These are phyloP conservation scores for Pythium plurisporium DNA, from an alignment of 352 stramenopile genomes.

Conservation along the genomic window DNA sequence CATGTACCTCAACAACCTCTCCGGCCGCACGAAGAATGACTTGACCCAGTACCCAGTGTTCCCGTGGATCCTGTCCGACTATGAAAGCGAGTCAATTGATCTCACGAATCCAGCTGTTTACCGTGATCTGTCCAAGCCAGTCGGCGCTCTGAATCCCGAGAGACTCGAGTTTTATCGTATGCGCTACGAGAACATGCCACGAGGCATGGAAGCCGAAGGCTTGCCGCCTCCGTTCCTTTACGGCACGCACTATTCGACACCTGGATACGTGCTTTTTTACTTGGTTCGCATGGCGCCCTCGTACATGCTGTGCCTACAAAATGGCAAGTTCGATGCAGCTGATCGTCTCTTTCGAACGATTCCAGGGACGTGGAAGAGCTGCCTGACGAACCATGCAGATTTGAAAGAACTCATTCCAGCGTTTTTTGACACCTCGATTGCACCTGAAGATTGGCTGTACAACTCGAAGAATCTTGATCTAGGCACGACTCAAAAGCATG, in stretches of 20 bases:
- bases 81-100: conserved; percentile 79
- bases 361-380: conserved; percentile 88
- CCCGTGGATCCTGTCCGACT: conserved; percentile 94
- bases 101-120: conserved; percentile 82
- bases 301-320: conserved; percentile 95
- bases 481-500: conserved; percentile 83
- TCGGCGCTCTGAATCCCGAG: conserved; percentile 91
- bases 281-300: conserved; percentile 95
- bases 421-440: conserved; percentile 92
- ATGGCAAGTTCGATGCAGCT: conserved; percentile 97
- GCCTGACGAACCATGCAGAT: conserved; percentile 86
- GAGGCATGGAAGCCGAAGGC: conserved; percentile 67
- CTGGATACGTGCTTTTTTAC: conserved; percentile 98
- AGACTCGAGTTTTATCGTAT: conserved; percentile 85
- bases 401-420: conserved; percentile 99
- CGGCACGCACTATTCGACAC: conserved; percentile 91
- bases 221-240: conserved; percentile 95
- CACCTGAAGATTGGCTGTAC: conserved; percentile 87
- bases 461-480: conserved; percentile 97
- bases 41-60: conserved; percentile 97
- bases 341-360: conserved; percentile 97
- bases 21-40: conserved; percentile 85
- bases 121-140: conserved; percentile 93
- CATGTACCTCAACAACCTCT: conserved; percentile 84
- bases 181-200: conserved; percentile 88